These are phyloP conservation scores for Pythium apleroticum DNA, from an alignment of 352 stramenopile genomes.

Conservation along the genomic window DNA sequence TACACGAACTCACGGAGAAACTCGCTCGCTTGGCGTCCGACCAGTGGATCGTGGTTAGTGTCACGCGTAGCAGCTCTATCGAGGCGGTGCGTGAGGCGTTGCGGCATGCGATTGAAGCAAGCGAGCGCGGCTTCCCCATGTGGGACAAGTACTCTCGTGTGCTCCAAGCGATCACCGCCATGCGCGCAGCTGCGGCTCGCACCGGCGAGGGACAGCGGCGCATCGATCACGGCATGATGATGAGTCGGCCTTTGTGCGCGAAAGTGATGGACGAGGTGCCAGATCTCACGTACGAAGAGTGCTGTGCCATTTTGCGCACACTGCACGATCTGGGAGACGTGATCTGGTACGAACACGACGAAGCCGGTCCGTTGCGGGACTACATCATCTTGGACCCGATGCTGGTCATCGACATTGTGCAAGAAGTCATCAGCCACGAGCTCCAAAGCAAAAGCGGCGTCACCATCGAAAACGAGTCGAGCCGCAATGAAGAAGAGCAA, in stretches of 20 bases:
- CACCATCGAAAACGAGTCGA: no score
- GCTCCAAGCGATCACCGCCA: not conserved
- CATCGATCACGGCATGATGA: not conserved
- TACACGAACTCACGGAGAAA: no score
- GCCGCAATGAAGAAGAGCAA: no score
- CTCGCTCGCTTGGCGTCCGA: no score
- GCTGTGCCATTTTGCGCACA: conserved; percentile 8
- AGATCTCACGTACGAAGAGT: conserved; percentile 16
- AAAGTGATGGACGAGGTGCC: conserved; percentile 15
- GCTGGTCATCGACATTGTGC: conserved; percentile 35
- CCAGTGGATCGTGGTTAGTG: not conserved
- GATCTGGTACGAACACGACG: conserved; percentile 25
- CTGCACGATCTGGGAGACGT: conserved; percentile 26
- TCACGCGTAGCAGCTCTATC: not conserved
- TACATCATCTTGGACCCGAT: conserved; percentile 25
- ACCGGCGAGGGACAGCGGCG: not conserved
- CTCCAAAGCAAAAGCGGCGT: not conserved
- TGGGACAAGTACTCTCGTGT: not conserved
- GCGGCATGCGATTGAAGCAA: not conserved
- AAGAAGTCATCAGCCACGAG: conserved; percentile 22
- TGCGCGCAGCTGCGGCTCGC: not conserved
- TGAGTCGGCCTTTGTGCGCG: not conserved
- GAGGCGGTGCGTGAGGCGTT: not conserved
- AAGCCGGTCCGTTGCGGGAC: conserved; percentile 6
- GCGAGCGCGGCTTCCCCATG: not conserved